Evolutionary conservation across 1,139 yeast species (phyloP), one percentile per base, ranked within the genome.

Genomic region (Saccharomycopsis phalli): DNA sequence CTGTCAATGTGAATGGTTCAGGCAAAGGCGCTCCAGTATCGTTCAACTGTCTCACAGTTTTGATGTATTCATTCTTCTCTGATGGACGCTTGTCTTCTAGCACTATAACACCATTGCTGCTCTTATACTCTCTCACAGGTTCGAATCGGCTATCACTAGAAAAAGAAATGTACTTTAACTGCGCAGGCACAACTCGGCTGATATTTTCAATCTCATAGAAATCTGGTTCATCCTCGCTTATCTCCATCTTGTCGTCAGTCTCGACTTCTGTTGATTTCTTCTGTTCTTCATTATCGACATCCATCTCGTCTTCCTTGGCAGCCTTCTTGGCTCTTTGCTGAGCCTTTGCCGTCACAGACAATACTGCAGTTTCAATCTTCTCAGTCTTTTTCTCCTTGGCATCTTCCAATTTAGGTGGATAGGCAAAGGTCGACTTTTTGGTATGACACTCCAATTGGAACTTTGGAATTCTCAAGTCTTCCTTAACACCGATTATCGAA

Each of bases 331-430:
- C 95, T 59, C 96, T 77, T 32, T 91, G 93, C 62, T 83, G 83
- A 17, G 96, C 96, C 57, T 80, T 80, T 26, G 79, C 87, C 1
- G 98, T 91, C 0, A 97, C 91, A 1, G 96, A 86, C 48, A 91
- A 69, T 19, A 91, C 94, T 2, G 97, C 98, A 30, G 95, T 84
- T 3, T 88, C 83, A 38, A 88, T 74, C 63, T 84, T 88, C 57
- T 84, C 96, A 3, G 93, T 86, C 46, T 81, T 87, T 56, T 84
- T 83, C 51, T 78, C 86, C 49, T 80, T 79, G 33, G 77, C 71
- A 53, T 79, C 91, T 56, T 84, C 94, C 16, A 73, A 69, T 65
- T 82, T 84, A 44, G 95, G 91, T 38, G 98, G 97, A 58, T 91
- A 93, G 41, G 76, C 87, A 65, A 88, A 91, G 44, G 75, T 63